Base-by-base conservation (phyloP, 1,139 yeast genomes). In the Zhuliangozyma blackwelliae region DNA sequence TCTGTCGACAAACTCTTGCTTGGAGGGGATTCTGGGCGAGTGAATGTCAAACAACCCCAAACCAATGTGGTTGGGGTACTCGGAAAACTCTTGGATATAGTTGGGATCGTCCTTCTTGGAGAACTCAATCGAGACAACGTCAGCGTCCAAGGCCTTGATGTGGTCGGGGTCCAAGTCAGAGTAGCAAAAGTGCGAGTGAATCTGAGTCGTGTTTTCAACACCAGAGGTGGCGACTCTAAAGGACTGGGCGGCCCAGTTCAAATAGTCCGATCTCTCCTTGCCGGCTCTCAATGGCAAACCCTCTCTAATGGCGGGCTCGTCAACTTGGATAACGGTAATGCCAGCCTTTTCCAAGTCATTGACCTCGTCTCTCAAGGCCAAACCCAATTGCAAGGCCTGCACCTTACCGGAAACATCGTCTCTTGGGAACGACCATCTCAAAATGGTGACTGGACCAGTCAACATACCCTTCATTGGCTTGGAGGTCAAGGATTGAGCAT, bases 371-470 rank as follows among this genome's bases (percentile, higher is more conserved):
- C 98, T 88, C 64, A 92, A 80, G 57, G 97, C 97, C 61, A 92
- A 78, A 65, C 96, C 95, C 67, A 92, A 85, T 80, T 92, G 98
- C 68, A 87, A 79, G 57, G 97, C 90, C 79, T 92, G 98, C 52
- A 82, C 77, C 77, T 87, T 81, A 75, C 87, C 94, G 51, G 96
- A 78, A 55, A 92, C 85, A 61, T 92, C 98, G 65, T 90, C 94
- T 83, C 98, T 88, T 76, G 98, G 98, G 97, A 92, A 92, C 59
- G 98, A 92, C 98, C 98, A 92, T 83, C 98, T 88, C 68, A 92
- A 83, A 73, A 95, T 88, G 61, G 98, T 92, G 58, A 92, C 95
- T 67, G 98, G 98, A 75, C 98, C 98, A 65, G 98, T 90, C 69
- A 92, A 85, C 98, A 92, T 92, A 86, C 98, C 98, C 82, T 92